Evolutionary conservation across 495 filamentous ascomycete species (phyloP).

Genomic region (Penicillium ucsense): DNA sequence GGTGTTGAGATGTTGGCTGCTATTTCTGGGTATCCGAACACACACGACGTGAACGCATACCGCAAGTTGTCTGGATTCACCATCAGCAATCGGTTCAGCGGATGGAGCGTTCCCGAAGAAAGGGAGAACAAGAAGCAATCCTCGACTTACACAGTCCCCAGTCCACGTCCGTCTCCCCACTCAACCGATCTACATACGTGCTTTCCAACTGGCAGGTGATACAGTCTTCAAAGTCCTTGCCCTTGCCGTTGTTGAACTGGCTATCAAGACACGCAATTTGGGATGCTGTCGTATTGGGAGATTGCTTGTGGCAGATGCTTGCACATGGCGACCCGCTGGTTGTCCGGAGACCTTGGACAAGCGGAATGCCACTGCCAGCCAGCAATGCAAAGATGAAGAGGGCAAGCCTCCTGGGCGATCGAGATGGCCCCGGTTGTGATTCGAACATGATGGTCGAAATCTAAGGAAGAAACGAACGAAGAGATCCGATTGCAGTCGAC

Average conservation of each 20-base stretch:
- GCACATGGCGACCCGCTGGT: slow-evolving; percentile 46
- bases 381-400: slow-evolving; percentile 7
- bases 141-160: slow-evolving; percentile 50
- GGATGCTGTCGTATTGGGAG: slow-evolving; percentile 34
- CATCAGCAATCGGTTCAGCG: slow-evolving; percentile 1
- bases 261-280: slow-evolving; percentile 49
- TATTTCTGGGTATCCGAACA: slow-evolving; percentile 30
- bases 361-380: slow-evolving; percentile 12
- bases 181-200: slow-evolving; percentile 32
- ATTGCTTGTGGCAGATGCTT: slow-evolving; percentile 32
- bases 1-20: slow-evolving; percentile 30
- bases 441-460: too few relatives aligned
- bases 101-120: too few relatives aligned
- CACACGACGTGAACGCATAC: slow-evolving; percentile 36
- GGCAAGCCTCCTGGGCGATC: slow-evolving; percentile 4
- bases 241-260: slow-evolving; percentile 35
- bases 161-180: slow-evolving; percentile 45
- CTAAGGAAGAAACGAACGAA: too few relatives aligned
- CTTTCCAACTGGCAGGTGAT: slow-evolving; percentile 51
- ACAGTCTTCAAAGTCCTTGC: slow-evolving; percentile 46
- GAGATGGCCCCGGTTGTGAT: not conserved
- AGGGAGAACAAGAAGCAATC: too few relatives aligned
- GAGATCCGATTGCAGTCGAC: too few relatives aligned
- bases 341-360: slow-evolving; percentile 18
- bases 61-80: slow-evolving; percentile 38